Evolutionary conservation across 2,329 filamentous ascomycete genomes (phyloP), one percentile per base, ranked within the genome.

Genomic region (Claviceps citrina): DNA sequence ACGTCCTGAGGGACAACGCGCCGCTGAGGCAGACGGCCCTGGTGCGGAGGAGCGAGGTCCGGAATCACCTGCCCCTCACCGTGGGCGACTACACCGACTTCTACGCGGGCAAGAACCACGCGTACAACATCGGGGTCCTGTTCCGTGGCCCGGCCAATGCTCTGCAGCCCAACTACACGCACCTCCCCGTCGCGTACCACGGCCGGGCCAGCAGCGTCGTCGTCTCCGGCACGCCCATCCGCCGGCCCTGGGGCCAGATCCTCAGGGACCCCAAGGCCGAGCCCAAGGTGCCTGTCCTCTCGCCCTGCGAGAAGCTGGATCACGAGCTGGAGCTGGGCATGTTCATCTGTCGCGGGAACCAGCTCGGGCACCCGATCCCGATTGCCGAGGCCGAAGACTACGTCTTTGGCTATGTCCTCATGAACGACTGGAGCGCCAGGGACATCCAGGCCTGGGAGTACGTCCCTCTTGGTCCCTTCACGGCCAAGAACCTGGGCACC

Each of bases 41-140:
- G 12, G 6, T 63, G 4, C 49, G 50, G 6, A 41, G 51, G 1
- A 35, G 55, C 24, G 68, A 71, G 4, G 71, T 78, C n/a, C 70
- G 64, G 44, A 79, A 71, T 51, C 82, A 87, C 47, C 51, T 89
- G 1, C 84, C 84, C 1, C 73, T 91, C 66, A 65, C 71, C 28
- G 84, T 89, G 50, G 81, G 82, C 25, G 84, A 89, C 54, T 89
- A 89, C 55, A 84, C 83, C 2, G 84, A 91, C 54, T 91, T 89
- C 62, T 91, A 84, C 53, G 84, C 80, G 12, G 82, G 84, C 36
- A 63, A 79, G 50, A 79, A 87, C 53, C 84, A 91, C 58, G 84
- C 84, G 5, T 81, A 76, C 63, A 62, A 61, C 48, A 67, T 82
- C 7, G 82, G 81, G 4, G 70, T 74, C 1, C 67, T 87, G 18